These are phyloP conservation scores for Tagetes patula DNA, from an alignment of 129 eudicot species.

Conservation along the genomic window DNA sequence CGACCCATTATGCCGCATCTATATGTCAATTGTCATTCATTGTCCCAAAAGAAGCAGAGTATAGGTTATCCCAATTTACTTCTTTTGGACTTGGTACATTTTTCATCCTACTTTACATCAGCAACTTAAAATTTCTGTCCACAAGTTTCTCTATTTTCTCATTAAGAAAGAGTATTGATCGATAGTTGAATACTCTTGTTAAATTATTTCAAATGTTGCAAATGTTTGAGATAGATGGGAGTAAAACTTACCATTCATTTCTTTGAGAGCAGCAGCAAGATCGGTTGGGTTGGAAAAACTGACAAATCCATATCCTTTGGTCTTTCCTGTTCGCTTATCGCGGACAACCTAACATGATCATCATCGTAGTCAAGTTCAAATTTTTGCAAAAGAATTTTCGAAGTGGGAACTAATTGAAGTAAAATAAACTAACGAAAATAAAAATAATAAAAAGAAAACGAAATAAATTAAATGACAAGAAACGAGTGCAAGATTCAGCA, in stretches of 20 bases:
- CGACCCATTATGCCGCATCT: not conserved
- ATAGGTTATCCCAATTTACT: not conserved
- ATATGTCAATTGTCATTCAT: not conserved
- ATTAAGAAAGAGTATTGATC: not conserved
- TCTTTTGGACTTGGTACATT: not conserved
- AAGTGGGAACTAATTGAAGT: not conserved
- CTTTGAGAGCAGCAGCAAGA: constrained; percentile 90
- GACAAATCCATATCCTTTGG: constrained; percentile 94
- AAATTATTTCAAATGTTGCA: not conserved
- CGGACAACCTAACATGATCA: constrained; percentile 60
- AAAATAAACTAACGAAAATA: not conserved
- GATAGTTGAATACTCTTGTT: not conserved
- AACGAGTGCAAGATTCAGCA: not conserved
- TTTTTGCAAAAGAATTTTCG: not conserved
- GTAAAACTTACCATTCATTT: constrained; percentile 76
- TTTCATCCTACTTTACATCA: not conserved
- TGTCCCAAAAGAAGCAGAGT: not conserved
- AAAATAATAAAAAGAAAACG: not conserved
- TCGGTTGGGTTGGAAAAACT: constrained; percentile 90
- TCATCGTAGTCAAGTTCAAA: not conserved
- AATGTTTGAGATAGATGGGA: not conserved
- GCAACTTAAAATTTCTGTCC: not conserved
- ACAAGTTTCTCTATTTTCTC: not conserved
- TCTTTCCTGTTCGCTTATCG: constrained; percentile 96
- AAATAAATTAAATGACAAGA: not conserved